A percentile compares a stretch with the other conserved stretches of the same genome.
These are phyloP conservation scores for Smallanthus sonchifolius DNA, from an alignment of 129 eudicot species.

Conservation along the genomic window DNA sequence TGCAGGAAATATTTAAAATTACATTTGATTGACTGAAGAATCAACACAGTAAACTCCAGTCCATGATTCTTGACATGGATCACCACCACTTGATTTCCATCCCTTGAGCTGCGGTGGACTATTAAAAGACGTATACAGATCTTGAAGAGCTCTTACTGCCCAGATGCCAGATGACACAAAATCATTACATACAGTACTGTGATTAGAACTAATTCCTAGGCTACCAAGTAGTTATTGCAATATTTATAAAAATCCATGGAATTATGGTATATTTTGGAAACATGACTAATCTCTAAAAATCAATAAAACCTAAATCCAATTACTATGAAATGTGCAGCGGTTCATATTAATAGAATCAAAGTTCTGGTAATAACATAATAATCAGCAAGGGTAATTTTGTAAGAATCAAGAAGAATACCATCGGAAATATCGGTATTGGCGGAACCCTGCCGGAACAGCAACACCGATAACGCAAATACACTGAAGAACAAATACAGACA, in stretches of 20 bases:
- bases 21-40: conserved; percentile 69
- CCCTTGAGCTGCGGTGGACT: conserved; percentile 57
- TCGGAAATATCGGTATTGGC: conserved; percentile 53
- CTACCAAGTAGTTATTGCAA: background rate
- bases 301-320: conserved; percentile 3
- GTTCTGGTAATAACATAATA: background rate
- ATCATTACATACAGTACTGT: background rate
- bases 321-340: background rate
- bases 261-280: background rate
- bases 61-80: conserved; percentile 87
- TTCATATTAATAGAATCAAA: background rate
- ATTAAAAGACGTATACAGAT: conserved; percentile 64
- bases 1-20: conserved; percentile 10
- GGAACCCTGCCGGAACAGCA: conserved; percentile 29
- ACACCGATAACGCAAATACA: conserved; percentile 25
- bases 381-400: background rate
- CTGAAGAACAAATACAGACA: conserved; percentile 31
- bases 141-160: conserved; percentile 73
- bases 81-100: conserved; percentile 73
- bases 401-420: conserved; percentile 33
- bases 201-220: background rate
- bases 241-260: background rate
- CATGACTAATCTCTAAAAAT: background rate
- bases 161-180: conserved; percentile 17
- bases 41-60: conserved; percentile 63